Conservation (phyloP, 306 rosid species). For the Delonix regia region DNA sequence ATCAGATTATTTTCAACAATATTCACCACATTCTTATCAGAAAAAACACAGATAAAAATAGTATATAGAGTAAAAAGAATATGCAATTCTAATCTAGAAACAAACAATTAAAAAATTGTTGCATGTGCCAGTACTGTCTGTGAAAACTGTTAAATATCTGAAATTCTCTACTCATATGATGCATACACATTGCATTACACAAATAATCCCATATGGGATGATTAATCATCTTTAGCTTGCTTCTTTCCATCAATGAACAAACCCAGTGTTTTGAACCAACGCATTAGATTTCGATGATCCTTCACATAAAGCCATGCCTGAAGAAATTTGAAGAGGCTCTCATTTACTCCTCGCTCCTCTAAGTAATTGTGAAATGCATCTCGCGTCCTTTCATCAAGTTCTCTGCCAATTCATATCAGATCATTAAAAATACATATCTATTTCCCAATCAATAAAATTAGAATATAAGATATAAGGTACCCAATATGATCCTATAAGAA, state of each 20-base stretch:
- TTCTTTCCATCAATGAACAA: constrained; percentile 61
- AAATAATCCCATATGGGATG: not conserved
- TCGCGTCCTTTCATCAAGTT: constrained; percentile 73
- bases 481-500: not conserved
- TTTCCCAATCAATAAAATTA: constrained; percentile 1
- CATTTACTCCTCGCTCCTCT: constrained; percentile 87
- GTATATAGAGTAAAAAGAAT: not conserved
- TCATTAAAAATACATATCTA: not conserved
- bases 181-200: not conserved
- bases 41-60: not conserved
- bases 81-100: not conserved
- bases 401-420: constrained; percentile 53
- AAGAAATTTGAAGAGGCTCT: constrained; percentile 83
- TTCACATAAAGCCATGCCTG: constrained; percentile 96
- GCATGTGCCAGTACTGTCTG: not conserved
- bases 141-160: not conserved
- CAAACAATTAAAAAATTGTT: not conserved
- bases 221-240: constrained; percentile 47
- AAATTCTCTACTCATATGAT: not conserved
- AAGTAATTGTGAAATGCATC: constrained; percentile 81
- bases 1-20: no score
- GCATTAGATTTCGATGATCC: constrained; percentile 84
- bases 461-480: not conserved
- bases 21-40: no score
- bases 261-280: constrained; percentile 82